phyloP scores from a whole-genome alignment of 768 basidiomycete genomes.

The Suillus bovinus region DNA sequence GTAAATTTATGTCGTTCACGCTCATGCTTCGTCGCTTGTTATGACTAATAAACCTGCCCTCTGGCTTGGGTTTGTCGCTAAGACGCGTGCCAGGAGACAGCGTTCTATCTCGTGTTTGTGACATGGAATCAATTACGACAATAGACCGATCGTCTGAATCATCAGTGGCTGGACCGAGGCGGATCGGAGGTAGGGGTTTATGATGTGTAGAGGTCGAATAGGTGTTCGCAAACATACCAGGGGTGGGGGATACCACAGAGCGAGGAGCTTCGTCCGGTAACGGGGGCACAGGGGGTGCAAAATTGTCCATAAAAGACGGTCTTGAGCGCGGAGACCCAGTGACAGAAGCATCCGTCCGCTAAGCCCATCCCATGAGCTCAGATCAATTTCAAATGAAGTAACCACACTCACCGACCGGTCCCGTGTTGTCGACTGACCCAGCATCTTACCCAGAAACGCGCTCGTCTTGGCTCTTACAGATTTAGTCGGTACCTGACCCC shows the following conservation, averaged over 20 bases:
- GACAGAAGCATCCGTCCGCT: conserved; percentile 58
- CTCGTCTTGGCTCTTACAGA: conserved; percentile 79
- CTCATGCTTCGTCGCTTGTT: conserved; percentile 73
- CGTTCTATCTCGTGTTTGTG: conserved; percentile 37
- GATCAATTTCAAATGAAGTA: not conserved
- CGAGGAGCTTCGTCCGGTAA: conserved; percentile 47
- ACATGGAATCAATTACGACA: conserved; percentile 53
- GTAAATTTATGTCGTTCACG: conserved; percentile 62
- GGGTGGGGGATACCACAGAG: conserved; percentile 44
- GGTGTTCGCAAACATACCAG: conserved; percentile 50
- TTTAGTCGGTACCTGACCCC: conserved; percentile 49
- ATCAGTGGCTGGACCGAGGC: conserved; percentile 37
- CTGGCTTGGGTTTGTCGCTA: conserved; percentile 26
- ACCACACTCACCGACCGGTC: conserved; percentile 62
- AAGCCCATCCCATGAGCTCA: conserved; percentile 1
- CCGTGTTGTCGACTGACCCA: conserved; percentile 62
- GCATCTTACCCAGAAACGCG: conserved; percentile 79
- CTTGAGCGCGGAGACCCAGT: conserved; percentile 25
- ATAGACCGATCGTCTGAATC: conserved; percentile 56
- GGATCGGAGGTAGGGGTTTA: conserved; percentile 70
- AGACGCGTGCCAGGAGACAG: conserved; percentile 33
- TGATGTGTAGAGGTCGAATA: conserved; percentile 36
- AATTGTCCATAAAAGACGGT: conserved; percentile 35
- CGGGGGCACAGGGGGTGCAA: conserved; percentile 45
- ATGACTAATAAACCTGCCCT: conserved; percentile 30